phyloP scores from a whole-genome alignment of 352 stramenopile species.

The Phytophthora niederhauseri region DNA sequence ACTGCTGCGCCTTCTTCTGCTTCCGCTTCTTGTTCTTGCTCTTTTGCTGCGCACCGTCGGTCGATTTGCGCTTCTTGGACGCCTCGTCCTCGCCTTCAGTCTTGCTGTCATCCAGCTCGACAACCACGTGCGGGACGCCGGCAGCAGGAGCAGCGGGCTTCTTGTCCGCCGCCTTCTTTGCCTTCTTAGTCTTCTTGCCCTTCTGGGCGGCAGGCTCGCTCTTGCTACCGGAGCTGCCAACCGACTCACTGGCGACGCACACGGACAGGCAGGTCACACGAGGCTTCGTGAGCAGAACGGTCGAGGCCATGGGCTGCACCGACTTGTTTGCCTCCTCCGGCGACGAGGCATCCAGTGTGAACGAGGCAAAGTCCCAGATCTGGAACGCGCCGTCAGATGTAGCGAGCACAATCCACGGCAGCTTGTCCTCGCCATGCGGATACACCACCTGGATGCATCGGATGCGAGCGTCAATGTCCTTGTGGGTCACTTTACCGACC shows the following conservation, averaged over 20 bases:
- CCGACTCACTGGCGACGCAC: conserved; percentile 46
- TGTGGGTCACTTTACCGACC: conserved; percentile 70
- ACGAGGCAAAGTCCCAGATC: conserved; percentile 79
- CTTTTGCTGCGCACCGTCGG: conserved; percentile 17
- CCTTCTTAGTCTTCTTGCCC: conserved; percentile 53
- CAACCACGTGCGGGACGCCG: conserved; percentile 62
- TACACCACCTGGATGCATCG: conserved; percentile 80
- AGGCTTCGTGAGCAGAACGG: conserved; percentile 69
- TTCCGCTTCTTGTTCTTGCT: conserved; percentile 36
- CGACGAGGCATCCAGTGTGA: conserved; percentile 53
- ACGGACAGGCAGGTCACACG: conserved; percentile 78
- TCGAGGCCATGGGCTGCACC: conserved; percentile 65
- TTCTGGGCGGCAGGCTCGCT: conserved; percentile 23
- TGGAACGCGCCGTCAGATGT: conserved; percentile 79
- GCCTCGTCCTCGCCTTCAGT: conserved; percentile 7
- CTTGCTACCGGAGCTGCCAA: conserved; percentile 14
- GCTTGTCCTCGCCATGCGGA: conserved; percentile 52
- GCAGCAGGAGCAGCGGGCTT: conserved; percentile 33
- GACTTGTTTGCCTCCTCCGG: conserved; percentile 65
- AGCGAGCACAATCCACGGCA: conserved; percentile 77
- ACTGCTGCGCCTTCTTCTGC: conserved; percentile 38
- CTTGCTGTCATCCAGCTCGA: conserved; percentile 60
- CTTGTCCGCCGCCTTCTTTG: conserved; percentile 38
- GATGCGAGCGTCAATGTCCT: conserved; percentile 71
- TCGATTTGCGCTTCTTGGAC: conserved; percentile 35